Percentiles rank a stretch among this genome's conserved stretches.
These are phyloP conservation scores for Penicillium parvum DNA, from an alignment of 495 filamentous ascomycete genomes.

Conservation along the genomic window DNA sequence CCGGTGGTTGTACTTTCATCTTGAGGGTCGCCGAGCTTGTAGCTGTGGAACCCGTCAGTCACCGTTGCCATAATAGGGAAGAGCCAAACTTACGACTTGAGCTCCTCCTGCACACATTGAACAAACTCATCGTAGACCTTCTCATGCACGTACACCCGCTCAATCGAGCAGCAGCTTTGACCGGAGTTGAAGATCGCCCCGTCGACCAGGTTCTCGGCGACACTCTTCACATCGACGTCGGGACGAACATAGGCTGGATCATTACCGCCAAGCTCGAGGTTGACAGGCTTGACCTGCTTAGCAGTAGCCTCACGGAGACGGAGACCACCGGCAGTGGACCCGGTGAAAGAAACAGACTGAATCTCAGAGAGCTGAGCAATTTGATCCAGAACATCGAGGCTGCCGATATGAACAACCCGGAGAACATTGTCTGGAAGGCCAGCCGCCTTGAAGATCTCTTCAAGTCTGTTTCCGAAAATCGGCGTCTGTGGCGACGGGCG, in stretches of 20 bases:
- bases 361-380: conserved; percentile 73
- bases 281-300: conserved; percentile 72
- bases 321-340: conserved; percentile 81
- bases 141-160: conserved; percentile 87
- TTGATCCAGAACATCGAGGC: conserved; percentile 64
- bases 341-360: conserved; percentile 81
- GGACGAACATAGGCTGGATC: conserved; percentile 84
- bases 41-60: conserved; percentile 44
- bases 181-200: conserved; percentile 95
- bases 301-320: conserved; percentile 77
- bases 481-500: conserved; percentile 94
- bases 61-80: background rate
- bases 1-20: conserved; percentile 77
- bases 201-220: conserved; percentile 88
- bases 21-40: conserved; percentile 83
- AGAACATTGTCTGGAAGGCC: conserved; percentile 78
- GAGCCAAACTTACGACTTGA: conserved; percentile 41
- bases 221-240: conserved; percentile 85
- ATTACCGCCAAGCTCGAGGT: conserved; percentile 90
- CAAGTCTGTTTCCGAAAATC: conserved; percentile 77
- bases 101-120: conserved; percentile 66
- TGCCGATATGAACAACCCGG: conserved; percentile 84
- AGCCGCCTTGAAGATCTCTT: conserved; percentile 70
- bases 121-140: conserved; percentile 80
- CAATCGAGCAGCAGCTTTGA: conserved; percentile 92